These are phyloP conservation scores for Colletotrichum noveboracense DNA, from an alignment of 2,329 filamentous ascomycete genomes.

Conservation along the genomic window DNA sequence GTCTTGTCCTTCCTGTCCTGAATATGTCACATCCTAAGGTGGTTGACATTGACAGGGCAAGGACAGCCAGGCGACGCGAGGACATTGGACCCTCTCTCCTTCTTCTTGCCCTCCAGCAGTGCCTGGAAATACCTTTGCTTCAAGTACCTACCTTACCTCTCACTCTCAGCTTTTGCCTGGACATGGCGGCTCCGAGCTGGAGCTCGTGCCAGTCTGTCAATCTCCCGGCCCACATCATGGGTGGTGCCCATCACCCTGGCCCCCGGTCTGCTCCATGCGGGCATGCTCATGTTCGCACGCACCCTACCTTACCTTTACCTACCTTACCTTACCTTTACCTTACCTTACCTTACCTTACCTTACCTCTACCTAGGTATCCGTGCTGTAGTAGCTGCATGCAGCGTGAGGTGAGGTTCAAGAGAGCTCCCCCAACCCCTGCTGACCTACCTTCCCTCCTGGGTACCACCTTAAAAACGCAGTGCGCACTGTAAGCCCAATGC, in stretches of 20 bases:
- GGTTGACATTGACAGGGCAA: neutral
- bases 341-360: neutral
- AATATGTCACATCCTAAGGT: neutral
- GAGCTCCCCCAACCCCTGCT: too few species aligned
- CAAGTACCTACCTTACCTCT: neutral
- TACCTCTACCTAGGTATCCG: neutral
- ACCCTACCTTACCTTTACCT: slow-evolving; percentile 10
- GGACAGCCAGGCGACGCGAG: neutral
- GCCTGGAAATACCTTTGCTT: neutral
- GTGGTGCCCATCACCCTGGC: neutral
- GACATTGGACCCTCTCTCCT: neutral
- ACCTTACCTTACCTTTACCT: neutral
- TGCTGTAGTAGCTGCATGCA: too few species aligned
- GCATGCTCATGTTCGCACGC: neutral
- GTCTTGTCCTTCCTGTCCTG: neutral
- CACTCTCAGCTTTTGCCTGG: neutral
- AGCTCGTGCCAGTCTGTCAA: slow-evolving; percentile 4
- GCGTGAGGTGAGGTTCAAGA: too few species aligned
- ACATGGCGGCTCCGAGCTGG: neutral
- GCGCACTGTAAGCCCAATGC: neutral
- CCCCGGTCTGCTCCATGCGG: neutral
- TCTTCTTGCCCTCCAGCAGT: neutral
- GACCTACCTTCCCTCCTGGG: too few species aligned
- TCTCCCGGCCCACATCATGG: slow-evolving; percentile 12
- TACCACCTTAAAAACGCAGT: neutral